Percentiles rank a stretch among this genome's conserved stretches.
Evolutionary conservation across 306 rosid species (phyloP).

Genomic region (Malus fusca): DNA sequence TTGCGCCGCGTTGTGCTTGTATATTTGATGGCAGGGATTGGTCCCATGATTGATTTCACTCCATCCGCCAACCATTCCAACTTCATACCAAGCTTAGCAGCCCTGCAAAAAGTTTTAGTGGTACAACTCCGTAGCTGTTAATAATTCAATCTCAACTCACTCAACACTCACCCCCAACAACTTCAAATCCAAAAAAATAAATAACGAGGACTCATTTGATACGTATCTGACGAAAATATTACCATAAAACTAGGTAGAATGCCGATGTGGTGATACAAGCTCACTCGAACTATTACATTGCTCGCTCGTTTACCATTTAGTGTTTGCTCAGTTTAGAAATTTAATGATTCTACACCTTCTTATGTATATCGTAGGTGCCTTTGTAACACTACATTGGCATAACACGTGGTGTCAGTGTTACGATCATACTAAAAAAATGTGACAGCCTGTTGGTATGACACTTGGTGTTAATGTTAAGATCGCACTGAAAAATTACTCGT

Average conservation of each 20-base stretch:
- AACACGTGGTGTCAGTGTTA: neutral
- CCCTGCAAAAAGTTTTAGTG: conserved; percentile 31
- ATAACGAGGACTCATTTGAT: neutral
- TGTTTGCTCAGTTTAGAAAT: neutral
- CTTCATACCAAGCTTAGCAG: conserved; percentile 72
- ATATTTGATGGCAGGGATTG: conserved; percentile 64
- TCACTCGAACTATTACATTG: neutral
- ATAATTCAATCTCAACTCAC: neutral
- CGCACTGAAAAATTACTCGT: neutral
- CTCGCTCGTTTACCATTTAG: neutral
- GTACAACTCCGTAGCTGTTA: neutral
- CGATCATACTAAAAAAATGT: neutral
- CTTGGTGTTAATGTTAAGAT: too few species aligned
- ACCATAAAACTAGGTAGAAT: neutral
- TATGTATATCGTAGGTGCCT: neutral
- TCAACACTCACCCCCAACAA: neutral
- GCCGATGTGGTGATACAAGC: neutral
- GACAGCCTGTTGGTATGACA: too few species aligned
- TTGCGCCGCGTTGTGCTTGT: conserved; percentile 50
- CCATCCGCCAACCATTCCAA: conserved; percentile 77
- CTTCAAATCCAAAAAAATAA: neutral
- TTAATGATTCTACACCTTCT: neutral
- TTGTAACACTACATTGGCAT: neutral
- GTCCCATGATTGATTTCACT: conserved; percentile 75
- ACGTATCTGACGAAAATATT: too few species aligned